Conservation (phyloP, 148 eudicot species). For the Chenopodium quinoa region DNA sequence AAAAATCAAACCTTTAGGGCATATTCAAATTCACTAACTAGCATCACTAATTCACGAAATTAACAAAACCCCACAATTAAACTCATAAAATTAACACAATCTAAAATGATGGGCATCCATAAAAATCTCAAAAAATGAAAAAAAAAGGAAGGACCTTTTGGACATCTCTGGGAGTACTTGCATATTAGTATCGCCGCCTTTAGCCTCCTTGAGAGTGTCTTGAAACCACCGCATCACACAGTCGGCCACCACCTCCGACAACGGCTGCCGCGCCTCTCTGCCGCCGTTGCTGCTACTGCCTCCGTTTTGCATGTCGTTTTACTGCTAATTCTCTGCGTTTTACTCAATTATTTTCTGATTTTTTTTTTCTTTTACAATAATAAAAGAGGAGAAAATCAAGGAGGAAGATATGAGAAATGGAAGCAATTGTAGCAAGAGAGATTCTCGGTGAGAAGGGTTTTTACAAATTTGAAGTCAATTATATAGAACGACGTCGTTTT, state of each 20-base stretch:
- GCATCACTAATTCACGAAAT: background rate
- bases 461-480: background rate
- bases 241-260: slow-evolving; percentile 70
- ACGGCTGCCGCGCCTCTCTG: slow-evolving; percentile 28
- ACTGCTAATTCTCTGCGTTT: background rate
- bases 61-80: background rate
- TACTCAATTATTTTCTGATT: background rate
- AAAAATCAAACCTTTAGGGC: background rate
- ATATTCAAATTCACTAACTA: background rate
- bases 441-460: slow-evolving; percentile 9
- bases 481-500: slow-evolving; percentile 12
- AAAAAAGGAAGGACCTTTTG: slow-evolving; percentile 50
- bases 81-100: slow-evolving; percentile 6
- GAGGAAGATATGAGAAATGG: background rate
- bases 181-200: slow-evolving; percentile 63
- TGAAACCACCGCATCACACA: slow-evolving; percentile 65
- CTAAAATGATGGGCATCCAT: slow-evolving; percentile 3
- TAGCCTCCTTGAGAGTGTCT: slow-evolving; percentile 71
- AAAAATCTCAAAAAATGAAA: background rate
- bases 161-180: slow-evolving; percentile 65
- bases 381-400: background rate
- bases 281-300: slow-evolving; percentile 25
- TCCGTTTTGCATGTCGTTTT: slow-evolving; percentile 38
- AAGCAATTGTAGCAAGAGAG: slow-evolving; percentile 1
- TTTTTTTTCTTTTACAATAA: background rate